Evolutionary conservation across 164 flowering plant genomes (phyloP), one percentile per base, ranked within the genome.

Genomic region (Vitis cinerea): DNA sequence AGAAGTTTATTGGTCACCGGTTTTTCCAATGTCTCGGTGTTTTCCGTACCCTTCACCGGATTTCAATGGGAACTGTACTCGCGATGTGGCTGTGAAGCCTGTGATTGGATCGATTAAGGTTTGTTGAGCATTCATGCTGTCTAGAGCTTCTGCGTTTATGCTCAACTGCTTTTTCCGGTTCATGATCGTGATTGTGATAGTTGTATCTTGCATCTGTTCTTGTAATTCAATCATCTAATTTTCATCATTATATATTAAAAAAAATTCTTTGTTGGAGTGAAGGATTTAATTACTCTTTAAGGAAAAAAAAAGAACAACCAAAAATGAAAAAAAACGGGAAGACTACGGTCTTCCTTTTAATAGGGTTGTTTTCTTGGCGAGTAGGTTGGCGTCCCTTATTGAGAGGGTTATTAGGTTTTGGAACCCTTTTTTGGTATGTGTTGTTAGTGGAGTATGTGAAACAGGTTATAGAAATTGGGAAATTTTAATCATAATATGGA

Each of bases 91-190:
- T 19, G 51, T n/a, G n/a, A n/a, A n/a, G n/a, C n/a, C n/a, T n/a
- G n/a, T 83, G 72, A 74, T 78, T 64, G 77, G 76, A 70, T 83
- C 82, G 72, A 83, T 85, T 77, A 82, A 85, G 89, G 89, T 85
- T 83, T 79, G 88, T 83, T 83, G 69, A 68, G 77, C 73, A 57
- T 69, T 52, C 50, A 59, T 69, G 66, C 63, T 58, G 14, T 63
- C 59, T 64, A 57, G 30, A 58, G 61, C 60, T 72, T 59, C 53
- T 70, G 67, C 69, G 59, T 72, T 69, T 64, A 49, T 76, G 77
- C 77, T 71, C 74, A 62, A 71, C 78, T 76, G 14, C 74, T 63
- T 47, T 59, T 3, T 65, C 29, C 63, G 62, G 30, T 51, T 70
- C 61, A 2, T 50, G 13, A 51, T 50, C 48, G 47, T 65, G 52